Percentiles rank a stretch among this genome's conserved stretches.
Conservation (phyloP, 305 asterid species). For the Fraxinus xanthoxyloides region DNA sequence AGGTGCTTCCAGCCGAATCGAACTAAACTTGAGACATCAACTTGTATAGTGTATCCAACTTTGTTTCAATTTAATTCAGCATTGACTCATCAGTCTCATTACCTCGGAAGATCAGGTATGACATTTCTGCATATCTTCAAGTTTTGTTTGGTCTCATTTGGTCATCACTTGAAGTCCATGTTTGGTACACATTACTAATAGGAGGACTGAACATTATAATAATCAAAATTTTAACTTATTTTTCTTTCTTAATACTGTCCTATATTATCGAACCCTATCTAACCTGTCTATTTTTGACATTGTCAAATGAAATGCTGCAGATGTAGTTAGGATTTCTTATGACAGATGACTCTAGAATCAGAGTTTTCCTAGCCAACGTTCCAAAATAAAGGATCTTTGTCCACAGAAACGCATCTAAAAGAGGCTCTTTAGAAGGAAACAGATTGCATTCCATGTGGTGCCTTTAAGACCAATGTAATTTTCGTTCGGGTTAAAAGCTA, state of each 20-base stretch:
- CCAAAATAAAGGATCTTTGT: background rate
- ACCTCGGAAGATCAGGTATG: background rate
- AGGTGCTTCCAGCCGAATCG: conserved; percentile 14
- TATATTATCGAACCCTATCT: background rate
- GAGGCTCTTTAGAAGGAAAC: background rate
- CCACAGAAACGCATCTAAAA: background rate
- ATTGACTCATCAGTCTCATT: background rate
- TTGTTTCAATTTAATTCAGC: background rate
- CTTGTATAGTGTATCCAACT: background rate
- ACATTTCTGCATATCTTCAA: background rate
- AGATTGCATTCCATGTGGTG: background rate
- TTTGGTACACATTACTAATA: background rate
- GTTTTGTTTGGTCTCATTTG: background rate
- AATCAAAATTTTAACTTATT: background rate
- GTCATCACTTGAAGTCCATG: background rate
- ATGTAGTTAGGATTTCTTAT: background rate
- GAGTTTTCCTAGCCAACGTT: background rate
- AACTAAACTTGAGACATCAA: conserved; percentile 10
- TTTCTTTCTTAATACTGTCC: background rate
- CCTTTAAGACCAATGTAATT: background rate
- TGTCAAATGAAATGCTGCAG: background rate
- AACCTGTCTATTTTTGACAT: background rate
- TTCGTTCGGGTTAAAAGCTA: background rate
- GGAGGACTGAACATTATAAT: background rate
- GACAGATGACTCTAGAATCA: background rate